phyloP scores from a whole-genome alignment of 78 protist genomes.

The Speleostelium caveatum region DNA sequence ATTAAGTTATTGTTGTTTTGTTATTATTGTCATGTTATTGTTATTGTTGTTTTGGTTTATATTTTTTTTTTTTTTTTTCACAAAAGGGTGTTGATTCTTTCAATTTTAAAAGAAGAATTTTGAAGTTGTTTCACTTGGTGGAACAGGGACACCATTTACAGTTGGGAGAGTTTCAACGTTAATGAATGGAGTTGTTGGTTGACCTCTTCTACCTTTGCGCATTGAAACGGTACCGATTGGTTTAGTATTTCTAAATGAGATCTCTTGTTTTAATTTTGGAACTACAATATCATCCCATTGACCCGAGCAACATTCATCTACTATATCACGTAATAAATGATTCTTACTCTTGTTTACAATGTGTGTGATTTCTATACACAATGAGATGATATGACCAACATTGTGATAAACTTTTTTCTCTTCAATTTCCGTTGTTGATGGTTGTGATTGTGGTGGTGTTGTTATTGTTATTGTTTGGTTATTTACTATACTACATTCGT shows the following conservation, averaged over 20 bases:
- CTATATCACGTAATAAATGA: slow-evolving; percentile 51
- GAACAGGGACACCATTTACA: slow-evolving; percentile 49
- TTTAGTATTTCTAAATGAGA: slow-evolving; percentile 42
- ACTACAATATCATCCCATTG: slow-evolving; percentile 77
- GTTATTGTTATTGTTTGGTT: background rate
- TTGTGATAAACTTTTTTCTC: slow-evolving; percentile 38
- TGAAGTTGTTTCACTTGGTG: slow-evolving; percentile 67
- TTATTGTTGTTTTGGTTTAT: no score
- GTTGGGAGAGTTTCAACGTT: slow-evolving; percentile 33
- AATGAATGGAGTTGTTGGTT: slow-evolving; percentile 35
- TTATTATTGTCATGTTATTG: no score
- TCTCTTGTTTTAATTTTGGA: slow-evolving; percentile 66
- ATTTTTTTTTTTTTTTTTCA: no score
- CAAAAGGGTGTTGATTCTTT: no score
- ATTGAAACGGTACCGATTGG: slow-evolving; percentile 79
- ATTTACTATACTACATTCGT: background rate
- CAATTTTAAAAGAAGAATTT: slow-evolving; percentile 66
- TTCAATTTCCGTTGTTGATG: background rate
- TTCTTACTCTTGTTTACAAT: slow-evolving; percentile 73
- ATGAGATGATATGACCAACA: slow-evolving; percentile 67
- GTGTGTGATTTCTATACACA: slow-evolving; percentile 73
- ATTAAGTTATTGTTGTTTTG: no score
- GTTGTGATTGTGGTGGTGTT: background rate
- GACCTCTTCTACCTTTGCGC: slow-evolving; percentile 68
- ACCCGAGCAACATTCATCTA: slow-evolving; percentile 65